A percentile compares a stretch with the other conserved stretches of the same genome.
phyloP scores from a whole-genome alignment of 306 rosid genomes.

The Quercus parvula region DNA sequence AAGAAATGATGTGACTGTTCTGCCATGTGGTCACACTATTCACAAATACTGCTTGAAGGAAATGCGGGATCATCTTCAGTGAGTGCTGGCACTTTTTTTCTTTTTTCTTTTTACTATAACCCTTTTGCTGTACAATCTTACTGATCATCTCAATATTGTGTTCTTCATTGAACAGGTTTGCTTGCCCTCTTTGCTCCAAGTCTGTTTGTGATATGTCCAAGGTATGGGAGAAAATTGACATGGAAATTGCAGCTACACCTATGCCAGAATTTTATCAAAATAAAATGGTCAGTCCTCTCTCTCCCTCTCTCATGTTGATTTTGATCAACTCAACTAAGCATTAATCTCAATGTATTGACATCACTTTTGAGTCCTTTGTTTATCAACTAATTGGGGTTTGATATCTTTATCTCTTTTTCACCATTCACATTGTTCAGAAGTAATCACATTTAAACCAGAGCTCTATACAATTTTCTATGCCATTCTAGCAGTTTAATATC shows the following conservation, averaged over 20 bases:
- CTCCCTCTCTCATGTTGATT: background rate
- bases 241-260: conserved; percentile 77
- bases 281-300: conserved; percentile 42
- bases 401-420: no score
- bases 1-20: conserved; percentile 48
- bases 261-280: conserved; percentile 63
- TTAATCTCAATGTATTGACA: no score
- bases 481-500: background rate
- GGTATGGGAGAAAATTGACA: conserved; percentile 83
- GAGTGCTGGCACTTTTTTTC: conserved; percentile 23
- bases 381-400: no score
- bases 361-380: no score
- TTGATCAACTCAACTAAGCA: no score
- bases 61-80: conserved; percentile 83
- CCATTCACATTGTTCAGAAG: background rate
- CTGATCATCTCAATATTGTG: background rate
- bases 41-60: conserved; percentile 68
- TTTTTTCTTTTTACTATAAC: background rate
- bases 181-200: conserved; percentile 88
- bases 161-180: conserved; percentile 44
- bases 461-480: background rate
- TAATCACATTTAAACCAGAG: background rate
- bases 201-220: conserved; percentile 88
- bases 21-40: conserved; percentile 90
- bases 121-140: no score